Conservation (phyloP, 148 eudicot genomes). For the Salicornia ramosissima region DNA sequence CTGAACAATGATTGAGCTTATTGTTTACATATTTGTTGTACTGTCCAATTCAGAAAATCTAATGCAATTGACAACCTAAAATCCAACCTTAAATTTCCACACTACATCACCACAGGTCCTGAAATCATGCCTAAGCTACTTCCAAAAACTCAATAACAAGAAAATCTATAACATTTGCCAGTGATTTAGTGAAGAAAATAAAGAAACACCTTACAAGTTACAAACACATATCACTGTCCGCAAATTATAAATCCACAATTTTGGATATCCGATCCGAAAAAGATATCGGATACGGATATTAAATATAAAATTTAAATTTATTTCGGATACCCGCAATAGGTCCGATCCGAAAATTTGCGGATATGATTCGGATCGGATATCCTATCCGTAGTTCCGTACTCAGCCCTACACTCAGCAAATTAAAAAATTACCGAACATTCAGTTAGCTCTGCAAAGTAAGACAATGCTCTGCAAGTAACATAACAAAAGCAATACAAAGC, state of each 20-base stretch:
- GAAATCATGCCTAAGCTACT: neutral
- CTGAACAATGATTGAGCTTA: neutral
- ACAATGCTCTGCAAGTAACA: neutral
- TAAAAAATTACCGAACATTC: neutral
- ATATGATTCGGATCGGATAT: too few species aligned
- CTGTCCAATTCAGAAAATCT: neutral
- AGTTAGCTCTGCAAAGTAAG: neutral
- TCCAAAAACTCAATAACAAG: conserved; percentile 3
- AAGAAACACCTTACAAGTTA: neutral
- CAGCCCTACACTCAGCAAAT: neutral
- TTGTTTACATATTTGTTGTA: neutral
- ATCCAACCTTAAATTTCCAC: neutral
- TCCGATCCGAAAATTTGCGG: too few species aligned
- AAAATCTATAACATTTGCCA: too few species aligned
- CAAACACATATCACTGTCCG: neutral
- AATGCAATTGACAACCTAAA: neutral
- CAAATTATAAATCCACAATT: neutral
- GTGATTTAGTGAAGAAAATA: neutral
- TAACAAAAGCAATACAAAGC: too few species aligned
- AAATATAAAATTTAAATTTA: too few species aligned
- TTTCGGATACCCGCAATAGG: too few species aligned
- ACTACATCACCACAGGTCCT: neutral
- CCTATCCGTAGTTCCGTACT: too few species aligned
- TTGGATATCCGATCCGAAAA: too few species aligned
- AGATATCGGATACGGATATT: too few species aligned